Percentiles rank a stretch among this genome's conserved stretches.
phyloP scores from a whole-genome alignment of 176 grass and related monocot genomes.

The Carex scoparia region DNA sequence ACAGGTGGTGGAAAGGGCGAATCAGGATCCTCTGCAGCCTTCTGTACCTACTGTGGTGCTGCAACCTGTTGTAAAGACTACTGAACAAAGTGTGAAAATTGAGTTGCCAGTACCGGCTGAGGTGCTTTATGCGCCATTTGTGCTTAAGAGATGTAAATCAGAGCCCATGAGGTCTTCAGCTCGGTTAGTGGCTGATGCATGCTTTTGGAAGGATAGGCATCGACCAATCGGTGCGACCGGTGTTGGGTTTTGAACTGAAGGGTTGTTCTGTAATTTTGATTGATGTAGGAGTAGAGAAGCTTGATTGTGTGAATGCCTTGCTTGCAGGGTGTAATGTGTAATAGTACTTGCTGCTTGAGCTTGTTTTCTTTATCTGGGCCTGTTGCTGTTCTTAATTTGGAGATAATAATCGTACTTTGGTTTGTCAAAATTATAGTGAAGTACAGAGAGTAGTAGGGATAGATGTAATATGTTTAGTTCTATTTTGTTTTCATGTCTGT shows the following conservation, averaged over 20 bases:
- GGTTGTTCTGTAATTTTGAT: constrained; percentile 9
- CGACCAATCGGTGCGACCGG: constrained; percentile 64
- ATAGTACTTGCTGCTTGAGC: constrained; percentile 32
- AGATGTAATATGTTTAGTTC: constrained; percentile 19
- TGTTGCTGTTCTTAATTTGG: constrained; percentile 51
- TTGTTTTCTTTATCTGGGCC: constrained; percentile 21
- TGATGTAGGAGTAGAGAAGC: constrained; percentile 9
- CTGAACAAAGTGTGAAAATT: constrained; percentile 51
- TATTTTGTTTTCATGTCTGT: constrained; percentile 5
- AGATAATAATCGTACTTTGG: constrained; percentile 41
- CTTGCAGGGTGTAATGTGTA: constrained; percentile 38
- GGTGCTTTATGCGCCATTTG: constrained; percentile 58
- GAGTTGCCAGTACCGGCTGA: constrained; percentile 22
- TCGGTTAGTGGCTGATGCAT: constrained; percentile 55
- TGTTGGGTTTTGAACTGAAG: constrained; percentile 58
- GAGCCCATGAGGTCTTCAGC: constrained; percentile 79
- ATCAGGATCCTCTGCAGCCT: constrained; percentile 12
- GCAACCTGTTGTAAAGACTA: neutral
- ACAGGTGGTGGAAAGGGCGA: neutral
- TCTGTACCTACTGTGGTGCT: constrained; percentile 12
- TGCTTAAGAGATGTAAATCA: constrained; percentile 85
- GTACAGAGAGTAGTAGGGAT: constrained; percentile 31
- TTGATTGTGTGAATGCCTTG: constrained; percentile 35
- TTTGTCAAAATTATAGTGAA: constrained; percentile 34
- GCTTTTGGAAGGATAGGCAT: constrained; percentile 97